A percentile compares a stretch with the other conserved stretches of the same genome.
Evolutionary conservation across 148 eudicot species (phyloP).

Genomic region (Camellia japonica): DNA sequence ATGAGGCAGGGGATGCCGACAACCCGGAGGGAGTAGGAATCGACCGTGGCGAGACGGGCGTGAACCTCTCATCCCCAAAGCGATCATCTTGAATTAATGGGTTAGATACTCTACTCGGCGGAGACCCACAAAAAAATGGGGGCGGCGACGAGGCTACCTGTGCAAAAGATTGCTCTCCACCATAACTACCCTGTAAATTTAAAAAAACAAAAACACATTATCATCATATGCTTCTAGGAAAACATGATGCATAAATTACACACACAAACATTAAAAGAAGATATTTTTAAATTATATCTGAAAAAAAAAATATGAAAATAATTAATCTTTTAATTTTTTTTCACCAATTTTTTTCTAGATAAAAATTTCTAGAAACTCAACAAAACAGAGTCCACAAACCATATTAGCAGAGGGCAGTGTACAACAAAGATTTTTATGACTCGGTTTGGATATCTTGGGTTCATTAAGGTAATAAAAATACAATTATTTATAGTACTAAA

Average conservation of each 20-base stretch:
- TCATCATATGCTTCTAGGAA: not conserved
- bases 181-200: conserved; percentile 54
- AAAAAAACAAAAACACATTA: not conserved
- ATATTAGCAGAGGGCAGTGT: too few species aligned
- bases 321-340: too few species aligned
- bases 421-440: too few species aligned
- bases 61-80: conserved; percentile 64
- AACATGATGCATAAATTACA: not conserved
- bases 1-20: conserved; percentile 50
- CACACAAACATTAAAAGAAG: not conserved
- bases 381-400: too few species aligned
- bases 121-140: conserved; percentile 97
- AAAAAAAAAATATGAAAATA: too few species aligned
- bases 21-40: conserved; percentile 44
- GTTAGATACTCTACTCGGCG: conserved; percentile 99
- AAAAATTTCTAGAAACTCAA: too few species aligned
- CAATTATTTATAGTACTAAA: too few species aligned
- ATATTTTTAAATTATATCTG: too few species aligned
- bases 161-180: conserved; percentile 48
- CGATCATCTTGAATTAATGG: conserved; percentile 93
- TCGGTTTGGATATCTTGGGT: too few species aligned
- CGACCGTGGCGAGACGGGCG: conserved; percentile 50
- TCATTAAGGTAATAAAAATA: too few species aligned
- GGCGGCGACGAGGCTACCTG: conserved; percentile 91
- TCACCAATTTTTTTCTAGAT: too few species aligned